Conservation (phyloP, 164 flowering plant genomes). For the Nymphaea thermarum region DNA sequence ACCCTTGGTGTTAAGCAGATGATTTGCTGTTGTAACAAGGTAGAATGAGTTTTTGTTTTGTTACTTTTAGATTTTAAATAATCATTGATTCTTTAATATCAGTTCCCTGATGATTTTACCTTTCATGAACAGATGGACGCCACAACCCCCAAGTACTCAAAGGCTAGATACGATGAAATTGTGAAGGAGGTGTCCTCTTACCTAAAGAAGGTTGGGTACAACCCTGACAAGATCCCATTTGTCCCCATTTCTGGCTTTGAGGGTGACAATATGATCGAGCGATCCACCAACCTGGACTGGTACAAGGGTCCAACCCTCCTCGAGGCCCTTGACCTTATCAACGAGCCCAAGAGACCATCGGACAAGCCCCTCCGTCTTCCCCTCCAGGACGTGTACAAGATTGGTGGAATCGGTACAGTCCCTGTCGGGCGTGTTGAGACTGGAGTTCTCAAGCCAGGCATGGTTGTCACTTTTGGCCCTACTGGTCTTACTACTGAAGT, state of each 20-base stretch:
- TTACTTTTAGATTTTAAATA: background rate
- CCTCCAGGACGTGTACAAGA: conserved; percentile 67
- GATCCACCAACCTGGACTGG: conserved; percentile 78
- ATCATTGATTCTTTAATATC: background rate
- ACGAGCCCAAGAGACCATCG: conserved; percentile 58
- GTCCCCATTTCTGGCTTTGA: conserved; percentile 78
- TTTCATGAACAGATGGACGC: conserved; percentile 45
- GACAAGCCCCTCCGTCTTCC: conserved; percentile 79
- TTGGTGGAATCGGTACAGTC: conserved; percentile 65
- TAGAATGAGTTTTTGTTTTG: conserved; percentile 1
- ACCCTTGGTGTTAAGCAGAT: conserved; percentile 77
- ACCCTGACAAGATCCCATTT: conserved; percentile 65
- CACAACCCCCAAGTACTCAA: conserved; percentile 66
- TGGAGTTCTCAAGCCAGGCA: conserved; percentile 54
- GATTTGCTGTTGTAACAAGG: conserved; percentile 87
- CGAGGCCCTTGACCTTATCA: conserved; percentile 45
- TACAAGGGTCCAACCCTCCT: conserved; percentile 77
- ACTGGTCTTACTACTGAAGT: conserved; percentile 60
- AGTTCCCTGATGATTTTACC: background rate
- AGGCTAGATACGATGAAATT: conserved; percentile 60
- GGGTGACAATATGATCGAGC: conserved; percentile 81
- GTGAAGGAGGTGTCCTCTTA: conserved; percentile 77
- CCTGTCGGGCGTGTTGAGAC: conserved; percentile 68
- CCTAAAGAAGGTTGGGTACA: conserved; percentile 75
- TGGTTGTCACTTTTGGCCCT: conserved; percentile 64